phyloP scores from a whole-genome alignment of 345 rosid species.

The Syzygium aqueum region DNA sequence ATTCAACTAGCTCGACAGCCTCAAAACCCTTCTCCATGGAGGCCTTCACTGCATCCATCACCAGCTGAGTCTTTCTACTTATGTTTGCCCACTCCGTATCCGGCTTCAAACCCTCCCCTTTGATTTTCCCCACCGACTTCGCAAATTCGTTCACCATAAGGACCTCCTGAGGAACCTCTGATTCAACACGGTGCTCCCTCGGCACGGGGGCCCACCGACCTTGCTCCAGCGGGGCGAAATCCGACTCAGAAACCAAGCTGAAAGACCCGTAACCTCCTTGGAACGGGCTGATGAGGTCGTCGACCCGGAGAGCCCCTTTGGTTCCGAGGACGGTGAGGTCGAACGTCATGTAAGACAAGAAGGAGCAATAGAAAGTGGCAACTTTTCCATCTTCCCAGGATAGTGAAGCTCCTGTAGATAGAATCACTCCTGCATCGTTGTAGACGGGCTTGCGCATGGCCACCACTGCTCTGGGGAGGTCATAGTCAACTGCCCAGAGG shows the following conservation, averaged over 20 bases:
- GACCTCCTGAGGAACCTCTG: background rate
- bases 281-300: conserved; percentile 2
- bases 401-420: conserved; percentile 6
- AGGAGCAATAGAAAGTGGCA: conserved; percentile 5
- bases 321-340: conserved; percentile 4
- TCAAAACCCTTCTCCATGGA: background rate
- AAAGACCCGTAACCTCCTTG: conserved; percentile 1
- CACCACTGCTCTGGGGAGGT: conserved; percentile 4
- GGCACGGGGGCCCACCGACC: conserved; percentile 3
- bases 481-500: conserved; percentile 6
- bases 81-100: background rate
- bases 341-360: conserved; percentile 3
- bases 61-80: conserved; percentile 7
- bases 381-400: background rate
- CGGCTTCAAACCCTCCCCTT: background rate
- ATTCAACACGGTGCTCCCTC: background rate
- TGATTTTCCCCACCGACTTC: background rate
- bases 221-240: background rate
- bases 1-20: background rate
- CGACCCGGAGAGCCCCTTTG: conserved; percentile 1
- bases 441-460: conserved; percentile 3
- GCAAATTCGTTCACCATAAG: conserved; percentile 5
- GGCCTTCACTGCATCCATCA: conserved; percentile 2
- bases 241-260: background rate
- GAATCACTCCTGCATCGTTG: conserved; percentile 2